These are phyloP conservation scores for Fusarium luffae DNA, from an alignment of 2,329 filamentous ascomycete species.

Conservation along the genomic window DNA sequence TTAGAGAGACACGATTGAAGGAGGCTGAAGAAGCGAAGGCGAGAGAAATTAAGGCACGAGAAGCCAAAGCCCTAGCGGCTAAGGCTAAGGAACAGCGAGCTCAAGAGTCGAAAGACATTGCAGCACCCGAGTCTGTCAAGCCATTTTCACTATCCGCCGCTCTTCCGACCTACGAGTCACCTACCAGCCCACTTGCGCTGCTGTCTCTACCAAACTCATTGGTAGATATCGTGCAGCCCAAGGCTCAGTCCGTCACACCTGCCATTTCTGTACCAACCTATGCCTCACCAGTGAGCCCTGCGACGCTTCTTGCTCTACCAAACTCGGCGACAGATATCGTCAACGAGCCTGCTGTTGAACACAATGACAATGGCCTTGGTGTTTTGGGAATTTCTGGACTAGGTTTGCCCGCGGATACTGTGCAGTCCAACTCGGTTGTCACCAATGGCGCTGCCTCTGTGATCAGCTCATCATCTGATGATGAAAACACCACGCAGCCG, in stretches of 20 bases:
- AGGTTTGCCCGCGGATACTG: slow-evolving; percentile 17
- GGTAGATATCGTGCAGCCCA: slow-evolving; percentile 16
- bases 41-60: slow-evolving; percentile 34
- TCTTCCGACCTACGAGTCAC: slow-evolving; percentile 43
- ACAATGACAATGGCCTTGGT: neutral
- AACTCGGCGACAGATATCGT: slow-evolving; percentile 56
- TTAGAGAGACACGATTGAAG: slow-evolving; percentile 72
- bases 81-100: slow-evolving; percentile 16
- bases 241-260: neutral
- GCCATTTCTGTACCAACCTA: neutral
- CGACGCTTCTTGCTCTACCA: slow-evolving; percentile 62
- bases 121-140: slow-evolving; percentile 5
- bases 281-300: slow-evolving; percentile 57
- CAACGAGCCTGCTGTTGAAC: neutral
- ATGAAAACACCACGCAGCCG: slow-evolving; percentile 30
- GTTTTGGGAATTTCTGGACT: slow-evolving; percentile 15
- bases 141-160: slow-evolving; percentile 3
- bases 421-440: neutral
- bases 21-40: slow-evolving; percentile 54
- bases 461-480: slow-evolving; percentile 34
- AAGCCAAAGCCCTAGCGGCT: slow-evolving; percentile 25
- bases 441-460: slow-evolving; percentile 20
- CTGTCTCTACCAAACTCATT: slow-evolving; percentile 67
- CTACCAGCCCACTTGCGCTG: slow-evolving; percentile 59
- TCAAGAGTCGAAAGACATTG: slow-evolving; percentile 8